phyloP scores from a whole-genome alignment of 2,329 filamentous ascomycete species.

The Penicillium olsonii region DNA sequence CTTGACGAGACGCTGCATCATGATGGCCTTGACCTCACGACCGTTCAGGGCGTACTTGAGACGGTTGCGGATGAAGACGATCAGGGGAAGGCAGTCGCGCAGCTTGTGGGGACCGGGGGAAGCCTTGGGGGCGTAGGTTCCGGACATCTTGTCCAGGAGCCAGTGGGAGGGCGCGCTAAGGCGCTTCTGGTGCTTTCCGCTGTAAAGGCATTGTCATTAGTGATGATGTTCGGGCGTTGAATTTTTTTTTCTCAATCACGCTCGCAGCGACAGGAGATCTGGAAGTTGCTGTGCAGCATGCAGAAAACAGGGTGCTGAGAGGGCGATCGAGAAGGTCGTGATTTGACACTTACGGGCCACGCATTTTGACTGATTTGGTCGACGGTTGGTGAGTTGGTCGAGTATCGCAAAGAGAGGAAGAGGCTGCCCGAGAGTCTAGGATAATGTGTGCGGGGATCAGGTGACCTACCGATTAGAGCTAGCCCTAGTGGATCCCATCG shows the following conservation, averaged over 20 bases:
- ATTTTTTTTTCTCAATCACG: conserved; percentile 14
- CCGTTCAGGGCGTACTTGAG: conserved; percentile 99
- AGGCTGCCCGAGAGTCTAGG: conserved; percentile 3
- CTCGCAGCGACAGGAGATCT: conserved; percentile 4
- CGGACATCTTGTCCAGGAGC: conserved; percentile 99
- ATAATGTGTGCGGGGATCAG: conserved; percentile 9
- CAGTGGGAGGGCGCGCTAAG: conserved; percentile 98
- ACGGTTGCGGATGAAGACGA: conserved; percentile 91
- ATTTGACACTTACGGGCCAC: conserved; percentile 57
- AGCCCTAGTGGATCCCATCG: not conserved
- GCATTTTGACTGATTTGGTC: conserved; percentile 52
- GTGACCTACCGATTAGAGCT: not conserved
- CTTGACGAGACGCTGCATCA: conserved; percentile 99
- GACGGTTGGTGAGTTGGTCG: conserved; percentile 40
- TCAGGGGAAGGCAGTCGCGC: conserved; percentile 96
- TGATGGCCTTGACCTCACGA: conserved; percentile 95
- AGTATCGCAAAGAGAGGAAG: conserved; percentile 34
- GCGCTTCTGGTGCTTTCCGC: conserved; percentile 99
- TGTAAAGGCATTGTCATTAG: conserved; percentile 47
- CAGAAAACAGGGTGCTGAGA: conserved; percentile 5
- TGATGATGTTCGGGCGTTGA: conserved; percentile 7
- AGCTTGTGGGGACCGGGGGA: conserved; percentile 96
- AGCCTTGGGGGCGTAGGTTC: conserved; percentile 71
- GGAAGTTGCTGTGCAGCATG: not conserved
- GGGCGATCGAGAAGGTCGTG: conserved; percentile 2